Evolutionary conservation across 768 basidiomycete species (phyloP), one percentile per base, ranked within the genome.

Genomic region (Saitozyma sp.): DNA sequence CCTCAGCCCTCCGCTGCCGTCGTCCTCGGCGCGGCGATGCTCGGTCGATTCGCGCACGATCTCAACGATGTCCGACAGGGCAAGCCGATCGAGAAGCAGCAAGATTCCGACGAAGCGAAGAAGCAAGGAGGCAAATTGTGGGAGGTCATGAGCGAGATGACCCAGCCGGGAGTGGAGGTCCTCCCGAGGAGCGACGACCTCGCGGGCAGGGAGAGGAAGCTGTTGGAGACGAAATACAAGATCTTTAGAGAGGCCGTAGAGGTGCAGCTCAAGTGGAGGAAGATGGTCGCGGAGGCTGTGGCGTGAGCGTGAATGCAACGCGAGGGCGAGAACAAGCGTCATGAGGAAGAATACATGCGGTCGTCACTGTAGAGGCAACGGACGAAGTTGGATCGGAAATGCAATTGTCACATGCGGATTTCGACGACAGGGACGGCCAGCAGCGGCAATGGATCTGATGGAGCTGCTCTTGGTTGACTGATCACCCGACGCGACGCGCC

Each of bases 141-240:
- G 95, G 83, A 86, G 51, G 89, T 94, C 70, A 98, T 98, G 95
- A 92, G 89, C 40, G 88, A 92, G 68, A 98, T 99, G 96, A 95
- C 93, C 8, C 89, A 90, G 41, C 82, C 87, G 0, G 95, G 89
- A 5, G 86, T 84, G 14, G 81, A 88, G 50, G 83, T 99, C 41
- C 74, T 80, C 8, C 91, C 94, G 2, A 80, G 82, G 14, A 86
- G 87, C 10, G 83, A 84, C 4, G 48, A 55, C 6, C 50, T 54
- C 9, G 91, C 89, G 76, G 86, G 86, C 79, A 88, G 82, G 74
- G 91, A 89, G 79, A 87, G 86, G 79, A 88, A 83, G 73, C 78
- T 98, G 52, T 81, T 98, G 55, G 86, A 91, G 58, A 91, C 88
- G 8, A 99, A 99, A 82, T 98, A 96, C 80, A 87, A 85, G 77